Evolutionary conservation across 1,284 basidiomycete genomes (phyloP).

Genomic region (Leccinum pachyderme): DNA sequence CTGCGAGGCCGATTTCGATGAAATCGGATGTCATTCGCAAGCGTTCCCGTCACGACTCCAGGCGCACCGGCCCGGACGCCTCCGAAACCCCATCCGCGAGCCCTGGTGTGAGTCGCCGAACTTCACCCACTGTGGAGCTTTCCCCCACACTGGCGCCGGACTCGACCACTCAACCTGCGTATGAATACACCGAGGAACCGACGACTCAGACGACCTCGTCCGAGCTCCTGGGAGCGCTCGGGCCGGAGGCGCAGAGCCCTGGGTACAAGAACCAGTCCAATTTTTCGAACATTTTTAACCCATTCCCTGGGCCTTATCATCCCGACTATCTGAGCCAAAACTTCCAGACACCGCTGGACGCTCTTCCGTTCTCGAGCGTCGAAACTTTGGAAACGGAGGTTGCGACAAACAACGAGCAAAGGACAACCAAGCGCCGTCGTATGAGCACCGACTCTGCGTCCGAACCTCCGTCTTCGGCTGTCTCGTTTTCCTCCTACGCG

Average conservation of each 20-base stretch:
- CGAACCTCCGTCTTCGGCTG: slow-evolving; percentile 60
- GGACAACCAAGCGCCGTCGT: slow-evolving; percentile 61
- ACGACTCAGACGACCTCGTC: slow-evolving; percentile 49
- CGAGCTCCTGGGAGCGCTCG: slow-evolving; percentile 66
- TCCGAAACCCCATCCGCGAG: slow-evolving; percentile 53
- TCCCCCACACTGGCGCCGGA: slow-evolving; percentile 67
- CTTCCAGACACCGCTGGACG: slow-evolving; percentile 46
- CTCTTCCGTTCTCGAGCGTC: slow-evolving; percentile 46
- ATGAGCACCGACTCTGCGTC: slow-evolving; percentile 73
- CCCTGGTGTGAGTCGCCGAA: slow-evolving; percentile 68
- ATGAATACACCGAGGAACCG: slow-evolving; percentile 40
- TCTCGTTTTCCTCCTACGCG: slow-evolving; percentile 50
- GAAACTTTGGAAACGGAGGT: slow-evolving; percentile 42
- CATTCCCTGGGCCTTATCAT: slow-evolving; percentile 69
- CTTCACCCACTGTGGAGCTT: slow-evolving; percentile 58
- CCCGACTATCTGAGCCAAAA: slow-evolving; percentile 60
- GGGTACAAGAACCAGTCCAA: slow-evolving; percentile 32
- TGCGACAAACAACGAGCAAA: slow-evolving; percentile 20
- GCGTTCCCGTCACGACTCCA: slow-evolving; percentile 72
- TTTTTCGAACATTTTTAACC: slow-evolving; percentile 30
- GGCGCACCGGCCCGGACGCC: slow-evolving; percentile 45
- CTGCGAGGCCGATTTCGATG: slow-evolving; percentile 80
- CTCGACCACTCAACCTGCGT: slow-evolving; percentile 53
- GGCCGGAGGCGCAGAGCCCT: slow-evolving; percentile 37
- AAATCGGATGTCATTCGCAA: slow-evolving; percentile 84